Evolutionary conservation across 1,284 basidiomycete genomes (phyloP).

Genomic region (Schizopora paradoxa): DNA sequence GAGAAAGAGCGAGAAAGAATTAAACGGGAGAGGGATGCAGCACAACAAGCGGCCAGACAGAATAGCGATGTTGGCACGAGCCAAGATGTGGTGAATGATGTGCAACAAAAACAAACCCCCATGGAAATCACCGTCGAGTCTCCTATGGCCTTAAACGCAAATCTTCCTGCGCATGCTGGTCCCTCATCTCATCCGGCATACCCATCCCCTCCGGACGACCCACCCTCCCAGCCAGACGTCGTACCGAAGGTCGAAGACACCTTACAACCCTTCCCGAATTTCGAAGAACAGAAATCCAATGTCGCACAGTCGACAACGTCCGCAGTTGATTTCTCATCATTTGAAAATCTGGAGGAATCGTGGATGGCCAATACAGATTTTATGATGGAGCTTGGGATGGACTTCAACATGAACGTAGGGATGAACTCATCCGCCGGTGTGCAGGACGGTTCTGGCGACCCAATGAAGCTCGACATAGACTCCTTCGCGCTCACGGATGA

Average conservation of each 20-base stretch:
- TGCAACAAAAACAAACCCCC: neutral
- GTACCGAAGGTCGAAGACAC: neutral
- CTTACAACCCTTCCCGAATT: neutral
- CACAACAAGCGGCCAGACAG: neutral
- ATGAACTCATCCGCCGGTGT: slow-evolving; percentile 4
- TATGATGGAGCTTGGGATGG: slow-evolving; percentile 39
- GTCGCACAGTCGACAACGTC: slow-evolving; percentile 21
- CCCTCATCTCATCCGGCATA: slow-evolving; percentile 3
- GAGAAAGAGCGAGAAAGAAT: slow-evolving; percentile 69
- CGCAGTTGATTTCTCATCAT: no score
- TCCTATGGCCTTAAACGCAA: neutral
- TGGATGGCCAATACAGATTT: slow-evolving; percentile 42
- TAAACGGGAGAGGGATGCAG: slow-evolving; percentile 50
- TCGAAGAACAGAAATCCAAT: slow-evolving; percentile 14
- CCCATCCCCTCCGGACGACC: slow-evolving; percentile 16
- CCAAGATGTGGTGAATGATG: neutral
- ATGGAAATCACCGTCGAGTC: neutral
- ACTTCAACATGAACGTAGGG: slow-evolving; percentile 43
- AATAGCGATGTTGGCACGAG: no score
- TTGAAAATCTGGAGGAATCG: slow-evolving; percentile 33
- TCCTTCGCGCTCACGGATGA: slow-evolving; percentile 60
- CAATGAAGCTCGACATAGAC: slow-evolving; percentile 27
- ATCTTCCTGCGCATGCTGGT: neutral
- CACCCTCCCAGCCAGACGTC: no score
- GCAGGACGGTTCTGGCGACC: neutral